These are phyloP conservation scores for Boletus rex-veris DNA, from an alignment of 768 basidiomycete species.

Conservation along the genomic window DNA sequence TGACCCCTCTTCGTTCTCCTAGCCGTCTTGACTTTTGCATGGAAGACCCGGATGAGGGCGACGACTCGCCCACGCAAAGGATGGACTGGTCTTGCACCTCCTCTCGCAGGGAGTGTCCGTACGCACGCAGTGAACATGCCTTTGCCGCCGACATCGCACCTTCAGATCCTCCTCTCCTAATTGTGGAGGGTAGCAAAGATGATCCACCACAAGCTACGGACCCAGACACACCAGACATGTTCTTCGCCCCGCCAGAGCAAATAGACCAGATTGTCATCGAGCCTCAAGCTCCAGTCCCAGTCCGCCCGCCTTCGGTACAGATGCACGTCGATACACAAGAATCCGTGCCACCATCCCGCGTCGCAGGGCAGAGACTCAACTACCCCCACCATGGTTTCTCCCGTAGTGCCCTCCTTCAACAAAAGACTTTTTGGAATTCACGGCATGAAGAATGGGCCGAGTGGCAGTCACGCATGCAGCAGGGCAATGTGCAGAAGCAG, in stretches of 20 bases:
- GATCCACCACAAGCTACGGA: slow-evolving; percentile 8
- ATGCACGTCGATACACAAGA: slow-evolving; percentile 1
- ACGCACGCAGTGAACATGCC: slow-evolving; percentile 7
- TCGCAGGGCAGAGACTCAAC: slow-evolving; percentile 35
- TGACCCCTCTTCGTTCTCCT: slow-evolving; percentile 40
- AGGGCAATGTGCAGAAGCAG: not conserved
- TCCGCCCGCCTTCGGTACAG: slow-evolving; percentile 13
- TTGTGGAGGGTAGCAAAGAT: not conserved
- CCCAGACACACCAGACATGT: slow-evolving; percentile 5
- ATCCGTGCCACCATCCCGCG: slow-evolving; percentile 1
- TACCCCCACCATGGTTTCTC: slow-evolving; percentile 63
- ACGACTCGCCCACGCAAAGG: not conserved
- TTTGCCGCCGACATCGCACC: not conserved
- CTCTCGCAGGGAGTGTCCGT: not conserved
- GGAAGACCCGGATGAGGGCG: not conserved
- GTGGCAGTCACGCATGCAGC: slow-evolving; percentile 24
- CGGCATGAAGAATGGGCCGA: slow-evolving; percentile 52
- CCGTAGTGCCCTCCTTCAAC: slow-evolving; percentile 52
- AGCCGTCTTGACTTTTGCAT: slow-evolving; percentile 46
- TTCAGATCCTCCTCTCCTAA: not conserved
- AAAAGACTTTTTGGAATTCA: slow-evolving; percentile 60
- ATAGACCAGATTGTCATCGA: slow-evolving; percentile 18
- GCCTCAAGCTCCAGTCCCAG: slow-evolving; percentile 22
- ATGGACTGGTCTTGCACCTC: slow-evolving; percentile 12
- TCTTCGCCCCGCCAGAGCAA: slow-evolving; percentile 10